phyloP scores from a whole-genome alignment of 83 land plant genomes.

The Thuja plicata region DNA sequence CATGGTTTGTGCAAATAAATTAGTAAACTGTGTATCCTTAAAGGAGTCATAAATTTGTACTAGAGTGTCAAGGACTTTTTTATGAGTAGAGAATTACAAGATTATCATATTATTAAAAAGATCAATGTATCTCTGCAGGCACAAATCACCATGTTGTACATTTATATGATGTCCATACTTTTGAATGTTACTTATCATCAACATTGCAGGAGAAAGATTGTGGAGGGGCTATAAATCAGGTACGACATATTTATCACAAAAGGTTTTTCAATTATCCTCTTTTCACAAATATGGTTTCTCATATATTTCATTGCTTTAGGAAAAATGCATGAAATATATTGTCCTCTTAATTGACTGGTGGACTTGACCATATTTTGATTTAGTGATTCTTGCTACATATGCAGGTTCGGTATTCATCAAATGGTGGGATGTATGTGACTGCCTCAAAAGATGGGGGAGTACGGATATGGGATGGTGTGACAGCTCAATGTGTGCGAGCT shows the following conservation, averaged over 20 bases:
- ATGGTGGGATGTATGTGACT: constrained; percentile 90
- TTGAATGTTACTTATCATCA: constrained; percentile 82
- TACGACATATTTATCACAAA: constrained; percentile 9
- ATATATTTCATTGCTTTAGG: neutral
- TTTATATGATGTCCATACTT: constrained; percentile 88
- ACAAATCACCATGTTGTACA: constrained; percentile 93
- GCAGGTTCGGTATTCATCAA: constrained; percentile 82
- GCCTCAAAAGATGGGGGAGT: constrained; percentile 95
- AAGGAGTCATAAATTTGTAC: neutral
- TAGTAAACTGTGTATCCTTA: neutral
- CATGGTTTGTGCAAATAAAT: neutral
- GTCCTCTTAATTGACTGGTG: neutral
- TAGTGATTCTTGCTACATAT: neutral
- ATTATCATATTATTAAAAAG: neutral
- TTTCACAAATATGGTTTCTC: neutral
- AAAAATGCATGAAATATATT: neutral
- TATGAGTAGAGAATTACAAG: neutral
- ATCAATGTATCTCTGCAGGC: constrained; percentile 43
- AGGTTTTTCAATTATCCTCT: neutral
- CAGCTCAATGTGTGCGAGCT: constrained; percentile 77
- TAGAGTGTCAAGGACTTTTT: neutral
- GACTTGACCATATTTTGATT: neutral
- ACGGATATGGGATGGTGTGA: constrained; percentile 88
- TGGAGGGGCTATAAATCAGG: constrained; percentile 92
- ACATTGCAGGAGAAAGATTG: constrained; percentile 57